Conservation (phyloP, 805 yeast species). For the Nakazawaea ernobii region DNA sequence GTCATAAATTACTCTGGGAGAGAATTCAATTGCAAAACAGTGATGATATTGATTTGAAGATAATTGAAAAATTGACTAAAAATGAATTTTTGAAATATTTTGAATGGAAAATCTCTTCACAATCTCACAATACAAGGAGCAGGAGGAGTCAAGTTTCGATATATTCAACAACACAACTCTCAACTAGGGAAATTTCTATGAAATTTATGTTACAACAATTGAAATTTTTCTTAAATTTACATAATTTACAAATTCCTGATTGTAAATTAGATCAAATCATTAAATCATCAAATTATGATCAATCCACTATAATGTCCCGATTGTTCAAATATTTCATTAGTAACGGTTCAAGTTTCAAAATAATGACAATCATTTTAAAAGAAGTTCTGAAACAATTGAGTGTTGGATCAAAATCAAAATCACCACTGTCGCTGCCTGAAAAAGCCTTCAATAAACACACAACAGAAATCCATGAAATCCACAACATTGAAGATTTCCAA, state of each 20-base stretch:
- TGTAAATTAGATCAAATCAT: slow-evolving; percentile 34
- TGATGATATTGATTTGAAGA: slow-evolving; percentile 26
- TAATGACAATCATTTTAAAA: slow-evolving; percentile 26
- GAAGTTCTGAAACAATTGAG: slow-evolving; percentile 26
- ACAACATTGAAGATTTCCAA: not conserved
- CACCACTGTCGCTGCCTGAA: not conserved
- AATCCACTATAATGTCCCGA: slow-evolving; percentile 30
- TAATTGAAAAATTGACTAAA: slow-evolving; percentile 27
- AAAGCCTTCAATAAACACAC: not conserved
- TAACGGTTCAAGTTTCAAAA: slow-evolving; percentile 34
- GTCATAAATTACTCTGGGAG: slow-evolving; percentile 45
- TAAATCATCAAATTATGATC: slow-evolving; percentile 30
- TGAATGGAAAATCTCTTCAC: slow-evolving; percentile 29
- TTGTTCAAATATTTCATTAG: slow-evolving; percentile 35
- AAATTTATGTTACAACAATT: slow-evolving; percentile 33
- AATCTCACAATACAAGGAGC: too few species aligned
- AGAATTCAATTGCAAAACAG: slow-evolving; percentile 34
- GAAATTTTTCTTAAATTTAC: slow-evolving; percentile 37
- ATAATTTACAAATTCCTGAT: slow-evolving; percentile 40
- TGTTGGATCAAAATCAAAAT: slow-evolving; percentile 8
- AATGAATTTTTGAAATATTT: slow-evolving; percentile 31
- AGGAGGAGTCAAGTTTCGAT: slow-evolving; percentile 37
- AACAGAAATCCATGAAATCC: not conserved
- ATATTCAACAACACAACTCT: slow-evolving; percentile 31
- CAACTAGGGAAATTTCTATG: slow-evolving; percentile 29